Percentiles rank a stretch among this genome's conserved stretches.
Evolutionary conservation across 768 basidiomycete species (phyloP).

Genomic region (Serendipita indica): DNA sequence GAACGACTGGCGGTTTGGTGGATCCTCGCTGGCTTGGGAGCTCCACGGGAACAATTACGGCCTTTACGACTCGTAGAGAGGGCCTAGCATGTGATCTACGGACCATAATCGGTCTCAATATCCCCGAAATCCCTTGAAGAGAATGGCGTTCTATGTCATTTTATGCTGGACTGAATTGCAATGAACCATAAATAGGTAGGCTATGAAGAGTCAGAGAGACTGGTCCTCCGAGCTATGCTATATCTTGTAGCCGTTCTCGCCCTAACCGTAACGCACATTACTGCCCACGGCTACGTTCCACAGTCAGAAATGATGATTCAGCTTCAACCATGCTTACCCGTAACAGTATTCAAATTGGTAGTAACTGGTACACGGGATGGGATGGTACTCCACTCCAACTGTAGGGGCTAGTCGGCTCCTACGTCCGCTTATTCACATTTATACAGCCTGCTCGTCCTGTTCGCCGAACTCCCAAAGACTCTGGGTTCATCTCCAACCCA

Average conservation of each 20-base stretch:
- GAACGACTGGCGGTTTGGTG: no score
- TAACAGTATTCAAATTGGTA: constrained; percentile 10
- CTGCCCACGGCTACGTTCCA: constrained; percentile 8
- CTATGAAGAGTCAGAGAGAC: background rate
- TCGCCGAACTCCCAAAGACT: constrained; percentile 2
- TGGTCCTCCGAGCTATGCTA: background rate
- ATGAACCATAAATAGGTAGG: background rate
- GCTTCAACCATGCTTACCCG: no score
- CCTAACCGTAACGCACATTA: constrained; percentile 5
- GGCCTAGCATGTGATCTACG: no score
- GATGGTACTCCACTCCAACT: background rate
- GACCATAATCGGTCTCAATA: no score
- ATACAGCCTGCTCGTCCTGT: constrained; percentile 8
- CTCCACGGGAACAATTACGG: no score
- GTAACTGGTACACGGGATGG: constrained; percentile 10
- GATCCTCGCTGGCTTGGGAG: no score
- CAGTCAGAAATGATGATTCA: no score
- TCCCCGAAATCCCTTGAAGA: no score
- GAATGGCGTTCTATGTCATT: no score
- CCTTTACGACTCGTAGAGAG: no score
- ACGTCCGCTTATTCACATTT: background rate
- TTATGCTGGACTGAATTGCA: no score
- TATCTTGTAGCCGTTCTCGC: background rate
- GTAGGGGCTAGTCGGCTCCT: background rate
- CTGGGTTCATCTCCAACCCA: background rate